Percentiles rank a stretch among this genome's conserved stretches.
These are phyloP conservation scores for Fusarium anguioides DNA, from an alignment of 2,329 filamentous ascomycete species.

Conservation along the genomic window DNA sequence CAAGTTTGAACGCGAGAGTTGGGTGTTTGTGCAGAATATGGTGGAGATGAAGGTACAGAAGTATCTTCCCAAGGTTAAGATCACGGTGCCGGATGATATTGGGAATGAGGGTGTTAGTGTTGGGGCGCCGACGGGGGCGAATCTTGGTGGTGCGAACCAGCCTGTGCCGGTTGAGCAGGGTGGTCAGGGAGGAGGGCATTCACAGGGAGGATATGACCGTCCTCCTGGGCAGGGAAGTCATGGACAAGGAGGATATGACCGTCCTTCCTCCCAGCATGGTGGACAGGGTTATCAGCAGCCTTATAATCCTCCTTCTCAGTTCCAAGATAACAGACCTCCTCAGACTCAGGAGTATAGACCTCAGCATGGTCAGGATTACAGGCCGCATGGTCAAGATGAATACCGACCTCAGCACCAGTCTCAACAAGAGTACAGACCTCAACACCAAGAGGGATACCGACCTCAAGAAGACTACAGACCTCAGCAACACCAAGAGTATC, in stretches of 20 bases:
- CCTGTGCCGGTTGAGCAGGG: conserved; percentile 39
- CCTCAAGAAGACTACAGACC: conserved; percentile 19
- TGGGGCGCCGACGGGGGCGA: conserved; percentile 50
- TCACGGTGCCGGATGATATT: conserved; percentile 59
- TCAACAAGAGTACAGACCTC: conserved; percentile 20
- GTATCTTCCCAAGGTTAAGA: conserved; percentile 59
- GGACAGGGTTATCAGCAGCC: conserved; percentile 43
- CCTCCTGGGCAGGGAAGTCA: not conserved
- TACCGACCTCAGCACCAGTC: conserved; percentile 14
- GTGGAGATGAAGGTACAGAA: conserved; percentile 59
- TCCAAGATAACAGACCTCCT: conserved; percentile 34
- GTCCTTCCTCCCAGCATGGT: conserved; percentile 28
- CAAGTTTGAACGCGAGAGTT: conserved; percentile 59
- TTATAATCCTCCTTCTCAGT: conserved; percentile 41
- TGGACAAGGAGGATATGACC: conserved; percentile 16
- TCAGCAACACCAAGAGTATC: conserved; percentile 32
- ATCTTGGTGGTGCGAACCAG: conserved; percentile 50
- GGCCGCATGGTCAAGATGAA: conserved; percentile 4
- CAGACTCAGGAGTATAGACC: conserved; percentile 5
- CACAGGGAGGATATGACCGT: conserved; percentile 22
- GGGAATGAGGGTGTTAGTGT: conserved; percentile 60
- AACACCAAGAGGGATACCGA: not conserved
- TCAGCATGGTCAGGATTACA: conserved; percentile 5
- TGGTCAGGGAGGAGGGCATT: not conserved
- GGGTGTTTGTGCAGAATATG: conserved; percentile 59